These are phyloP conservation scores for Colletotrichum gigasporum DNA, from an alignment of 2,329 filamentous ascomycete species.

Conservation along the genomic window DNA sequence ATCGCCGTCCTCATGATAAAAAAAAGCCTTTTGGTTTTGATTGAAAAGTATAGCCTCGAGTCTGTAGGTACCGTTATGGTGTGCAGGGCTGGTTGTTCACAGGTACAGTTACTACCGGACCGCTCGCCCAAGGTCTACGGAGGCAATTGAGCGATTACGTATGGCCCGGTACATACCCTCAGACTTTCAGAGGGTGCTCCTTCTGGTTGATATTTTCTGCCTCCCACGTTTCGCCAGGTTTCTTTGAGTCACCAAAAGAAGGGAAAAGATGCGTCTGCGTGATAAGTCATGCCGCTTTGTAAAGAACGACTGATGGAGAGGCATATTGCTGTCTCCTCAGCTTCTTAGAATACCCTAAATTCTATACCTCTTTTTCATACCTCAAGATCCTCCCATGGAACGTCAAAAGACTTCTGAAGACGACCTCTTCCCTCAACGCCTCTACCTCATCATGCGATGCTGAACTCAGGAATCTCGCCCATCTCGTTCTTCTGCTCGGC, in stretches of 20 bases:
- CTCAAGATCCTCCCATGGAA: not conserved
- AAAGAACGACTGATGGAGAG: not conserved
- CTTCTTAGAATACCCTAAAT: conserved; percentile 9
- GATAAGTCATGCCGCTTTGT: not conserved
- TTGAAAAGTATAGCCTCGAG: too few species aligned
- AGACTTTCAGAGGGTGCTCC: too few species aligned
- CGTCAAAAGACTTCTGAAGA: not conserved
- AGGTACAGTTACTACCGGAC: conserved; percentile 2
- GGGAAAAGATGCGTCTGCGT: too few species aligned
- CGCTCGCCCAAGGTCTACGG: conserved; percentile 3
- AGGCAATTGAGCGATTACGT: too few species aligned
- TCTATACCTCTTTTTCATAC: conserved; percentile 11
- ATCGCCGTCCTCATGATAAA: not conserved
- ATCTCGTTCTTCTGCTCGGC: conserved; percentile 77
- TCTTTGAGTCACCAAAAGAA: too few species aligned
- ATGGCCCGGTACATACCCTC: too few species aligned
- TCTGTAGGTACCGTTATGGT: not conserved
- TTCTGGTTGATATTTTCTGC: too few species aligned
- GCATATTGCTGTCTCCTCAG: not conserved
- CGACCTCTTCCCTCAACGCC: too few species aligned
- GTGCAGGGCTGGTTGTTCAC: too few species aligned
- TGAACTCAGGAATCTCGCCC: conserved; percentile 84
- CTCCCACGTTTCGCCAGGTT: too few species aligned
- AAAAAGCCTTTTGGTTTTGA: too few species aligned
- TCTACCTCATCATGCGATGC: conserved; percentile 65